Conservation (phyloP, 129 eudicot species). For the Oenanthe sinensis region DNA sequence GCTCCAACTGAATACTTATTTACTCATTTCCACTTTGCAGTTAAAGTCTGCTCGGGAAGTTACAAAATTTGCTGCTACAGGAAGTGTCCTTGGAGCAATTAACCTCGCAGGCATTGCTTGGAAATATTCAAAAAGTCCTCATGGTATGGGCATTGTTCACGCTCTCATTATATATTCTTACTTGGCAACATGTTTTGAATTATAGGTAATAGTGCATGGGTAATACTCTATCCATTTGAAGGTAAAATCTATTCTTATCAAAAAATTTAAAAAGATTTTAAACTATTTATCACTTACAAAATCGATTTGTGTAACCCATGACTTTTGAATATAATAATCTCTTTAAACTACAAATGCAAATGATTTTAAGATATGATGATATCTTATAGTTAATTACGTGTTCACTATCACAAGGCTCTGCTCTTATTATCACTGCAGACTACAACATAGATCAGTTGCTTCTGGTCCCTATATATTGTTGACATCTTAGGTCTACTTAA, state of each 20-base stretch:
- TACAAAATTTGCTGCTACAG: slow-evolving; percentile 31
- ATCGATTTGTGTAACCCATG: background rate
- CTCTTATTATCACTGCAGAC: background rate
- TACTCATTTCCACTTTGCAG: slow-evolving; percentile 17
- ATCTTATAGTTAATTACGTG: background rate
- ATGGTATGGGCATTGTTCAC: slow-evolving; percentile 19
- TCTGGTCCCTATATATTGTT: background rate
- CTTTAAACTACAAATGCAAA: background rate
- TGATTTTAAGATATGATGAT: background rate
- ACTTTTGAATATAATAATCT: background rate
- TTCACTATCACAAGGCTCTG: background rate
- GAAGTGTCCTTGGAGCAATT: slow-evolving; percentile 40
- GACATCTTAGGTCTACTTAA: background rate
- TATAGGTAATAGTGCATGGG: background rate
- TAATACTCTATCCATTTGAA: background rate
- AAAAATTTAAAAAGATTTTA: background rate
- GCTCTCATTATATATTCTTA: background rate
- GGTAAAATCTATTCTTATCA: background rate
- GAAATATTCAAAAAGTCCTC: slow-evolving; percentile 46
- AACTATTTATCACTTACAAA: background rate
- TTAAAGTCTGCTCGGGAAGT: slow-evolving; percentile 53
- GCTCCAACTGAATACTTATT: background rate
- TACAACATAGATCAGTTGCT: background rate
- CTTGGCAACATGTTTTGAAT: background rate
- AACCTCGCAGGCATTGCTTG: slow-evolving; percentile 35